These are phyloP conservation scores for Cornus suecica DNA, from an alignment of 148 eudicot genomes.

Conservation along the genomic window DNA sequence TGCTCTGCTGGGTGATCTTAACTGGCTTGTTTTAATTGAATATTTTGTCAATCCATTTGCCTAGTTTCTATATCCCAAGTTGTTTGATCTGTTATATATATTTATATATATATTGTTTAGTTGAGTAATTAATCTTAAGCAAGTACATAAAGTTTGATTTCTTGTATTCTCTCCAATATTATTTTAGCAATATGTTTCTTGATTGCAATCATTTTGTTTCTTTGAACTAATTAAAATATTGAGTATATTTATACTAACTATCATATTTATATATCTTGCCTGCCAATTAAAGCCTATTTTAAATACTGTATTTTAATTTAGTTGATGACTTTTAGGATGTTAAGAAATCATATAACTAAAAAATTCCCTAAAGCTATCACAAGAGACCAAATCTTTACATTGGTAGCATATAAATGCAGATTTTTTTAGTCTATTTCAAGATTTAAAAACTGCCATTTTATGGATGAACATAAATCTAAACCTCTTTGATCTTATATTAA, in stretches of 20 bases:
- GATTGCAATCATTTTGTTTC: conserved; percentile 16
- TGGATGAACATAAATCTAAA: neutral
- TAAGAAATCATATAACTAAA: neutral
- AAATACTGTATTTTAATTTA: neutral
- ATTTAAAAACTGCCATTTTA: neutral
- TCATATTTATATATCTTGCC: conserved; percentile 7
- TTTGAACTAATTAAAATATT: conserved; percentile 16
- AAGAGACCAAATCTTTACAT: conserved; percentile 6
- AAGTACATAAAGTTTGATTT: neutral
- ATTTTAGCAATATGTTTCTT: conserved; percentile 4
- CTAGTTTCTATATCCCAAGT: conserved; percentile 1
- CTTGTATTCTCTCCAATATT: neutral
- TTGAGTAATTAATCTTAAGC: neutral
- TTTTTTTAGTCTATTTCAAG: conserved; percentile 7
- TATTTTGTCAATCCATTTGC: neutral
- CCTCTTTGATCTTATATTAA: neutral
- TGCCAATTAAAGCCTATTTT: conserved; percentile 1
- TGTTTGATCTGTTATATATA: neutral
- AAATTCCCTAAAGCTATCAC: conserved; percentile 2
- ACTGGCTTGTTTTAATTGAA: neutral
- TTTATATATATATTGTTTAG: neutral
- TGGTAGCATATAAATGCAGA: conserved; percentile 6
- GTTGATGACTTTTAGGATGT: neutral
- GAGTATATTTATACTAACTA: neutral
- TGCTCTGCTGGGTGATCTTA: neutral